These are phyloP conservation scores for Botrytis galanthina DNA, from an alignment of 2,329 filamentous ascomycete genomes.

Conservation along the genomic window DNA sequence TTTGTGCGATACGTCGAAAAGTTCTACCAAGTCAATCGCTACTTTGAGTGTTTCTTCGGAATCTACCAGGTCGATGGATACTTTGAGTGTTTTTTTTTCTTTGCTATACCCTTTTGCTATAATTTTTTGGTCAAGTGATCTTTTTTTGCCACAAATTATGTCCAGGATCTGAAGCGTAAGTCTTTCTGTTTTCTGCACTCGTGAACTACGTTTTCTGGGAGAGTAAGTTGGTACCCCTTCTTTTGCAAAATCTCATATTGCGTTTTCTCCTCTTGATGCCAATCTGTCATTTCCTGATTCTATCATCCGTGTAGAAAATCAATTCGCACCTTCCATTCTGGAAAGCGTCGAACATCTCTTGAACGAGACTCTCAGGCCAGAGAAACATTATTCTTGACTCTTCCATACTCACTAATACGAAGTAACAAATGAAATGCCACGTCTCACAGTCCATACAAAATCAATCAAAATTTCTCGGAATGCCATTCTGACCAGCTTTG, in stretches of 20 bases:
- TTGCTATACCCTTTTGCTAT: not conserved
- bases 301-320: not conserved
- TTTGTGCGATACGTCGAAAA: not conserved
- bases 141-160: slow-evolving; percentile 7
- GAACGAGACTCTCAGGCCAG: not conserved
- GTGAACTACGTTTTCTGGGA: too few relatives aligned
- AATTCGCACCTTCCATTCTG: not conserved
- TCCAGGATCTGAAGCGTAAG: not conserved
- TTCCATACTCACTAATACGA: not conserved
- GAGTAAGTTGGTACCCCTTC: not conserved
- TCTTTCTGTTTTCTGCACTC: not conserved
- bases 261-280: not conserved
- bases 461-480: not conserved
- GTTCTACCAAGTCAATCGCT: not conserved
- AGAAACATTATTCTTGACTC: not conserved
- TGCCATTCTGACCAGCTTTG: not conserved
- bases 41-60: slow-evolving; percentile 10
- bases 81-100: not conserved
- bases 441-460: not conserved
- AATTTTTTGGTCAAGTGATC: slow-evolving; percentile 3
- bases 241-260: not conserved
- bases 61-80: slow-evolving; percentile 10
- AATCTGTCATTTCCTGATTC: not conserved
- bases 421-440: not conserved
- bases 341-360: too few relatives aligned